Conservation (phyloP, 2,329 filamentous ascomycete genomes). For the Pestalotiopsis sp. region DNA sequence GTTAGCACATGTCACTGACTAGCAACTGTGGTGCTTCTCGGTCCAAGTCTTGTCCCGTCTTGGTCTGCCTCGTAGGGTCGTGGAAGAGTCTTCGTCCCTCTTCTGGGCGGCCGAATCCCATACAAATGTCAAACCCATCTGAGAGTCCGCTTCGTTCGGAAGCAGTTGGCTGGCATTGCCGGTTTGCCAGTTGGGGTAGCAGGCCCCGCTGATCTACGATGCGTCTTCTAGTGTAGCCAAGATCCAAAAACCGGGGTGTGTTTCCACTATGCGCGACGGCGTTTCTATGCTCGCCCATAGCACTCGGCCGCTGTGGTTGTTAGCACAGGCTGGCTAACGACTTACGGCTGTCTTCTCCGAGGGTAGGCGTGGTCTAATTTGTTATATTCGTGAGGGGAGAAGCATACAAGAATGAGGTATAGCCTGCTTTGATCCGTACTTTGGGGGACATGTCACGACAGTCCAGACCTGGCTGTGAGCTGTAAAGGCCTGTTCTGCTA, state of each 20-base stretch:
- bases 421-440: neutral
- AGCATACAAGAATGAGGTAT: neutral
- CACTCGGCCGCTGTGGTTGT: neutral
- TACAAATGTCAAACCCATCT: neutral
- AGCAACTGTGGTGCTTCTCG: neutral
- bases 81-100: neutral
- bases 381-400: neutral
- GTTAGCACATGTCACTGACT: neutral
- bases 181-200: neutral
- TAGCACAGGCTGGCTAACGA: neutral
- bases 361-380: neutral
- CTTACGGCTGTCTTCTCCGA: neutral
- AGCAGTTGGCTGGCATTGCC: neutral
- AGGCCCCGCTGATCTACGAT: neutral
- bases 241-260: neutral
- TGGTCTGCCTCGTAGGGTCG: neutral
- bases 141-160: neutral
- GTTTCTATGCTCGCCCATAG: neutral
- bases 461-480: neutral
- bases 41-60: neutral
- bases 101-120: neutral
- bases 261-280: neutral
- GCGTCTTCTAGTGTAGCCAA: neutral
- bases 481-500: neutral
- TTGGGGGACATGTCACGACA: neutral